Evolutionary conservation across 495 filamentous ascomycete species (phyloP), one percentile per base, ranked within the genome.

Genomic region (Melanomma pulvis-pyrius): DNA sequence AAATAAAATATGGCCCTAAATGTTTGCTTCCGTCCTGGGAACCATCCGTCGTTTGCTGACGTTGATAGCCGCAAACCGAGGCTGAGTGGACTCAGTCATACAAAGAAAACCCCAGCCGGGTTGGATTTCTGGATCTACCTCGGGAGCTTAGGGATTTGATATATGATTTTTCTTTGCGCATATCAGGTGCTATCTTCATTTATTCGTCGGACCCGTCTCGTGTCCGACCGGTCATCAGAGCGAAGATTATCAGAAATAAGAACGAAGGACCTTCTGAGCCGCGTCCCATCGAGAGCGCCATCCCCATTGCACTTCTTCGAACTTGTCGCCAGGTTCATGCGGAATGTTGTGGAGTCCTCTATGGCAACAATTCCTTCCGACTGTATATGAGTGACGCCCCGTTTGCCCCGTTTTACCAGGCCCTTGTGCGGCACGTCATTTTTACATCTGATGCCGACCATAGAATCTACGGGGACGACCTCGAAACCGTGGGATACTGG

Each of bases 341-440:
- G 11, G 75, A 77, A 68, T 63, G 57, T 15, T 67, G 63, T 24
- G 65, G 60, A 12, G 53, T 76, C 0, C 68, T 77, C 0, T 77
- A 76, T 63, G 69, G 72, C 54, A 60, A 53, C 25, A 77, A 77
- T 65, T 12, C 60, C 48, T 67, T 67, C 49, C 46, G 57, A 13
- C 21, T 61, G 30, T 67, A 60, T 48, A 48, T 28, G 12, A 47
- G 15, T n/a, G 46, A 53, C 13, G 49, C 39, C 15, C 19, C n/a
- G n/a, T 61, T 67, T 22, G 63, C 48, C 15, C 48, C 63, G 13
- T 1, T 30, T 1, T 67, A 67, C 29, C 46, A 26, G 2, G 6
- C 12, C 2, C 29, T 60, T 44, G 34, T 67, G 28, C 46, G 32
- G 7, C 41, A 67, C 24, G 39, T 67, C 28, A 54, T 48, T 6